Evolutionary conservation across 495 filamentous ascomycete species (phyloP).

Genomic region (Clavariopsis aquatica): DNA sequence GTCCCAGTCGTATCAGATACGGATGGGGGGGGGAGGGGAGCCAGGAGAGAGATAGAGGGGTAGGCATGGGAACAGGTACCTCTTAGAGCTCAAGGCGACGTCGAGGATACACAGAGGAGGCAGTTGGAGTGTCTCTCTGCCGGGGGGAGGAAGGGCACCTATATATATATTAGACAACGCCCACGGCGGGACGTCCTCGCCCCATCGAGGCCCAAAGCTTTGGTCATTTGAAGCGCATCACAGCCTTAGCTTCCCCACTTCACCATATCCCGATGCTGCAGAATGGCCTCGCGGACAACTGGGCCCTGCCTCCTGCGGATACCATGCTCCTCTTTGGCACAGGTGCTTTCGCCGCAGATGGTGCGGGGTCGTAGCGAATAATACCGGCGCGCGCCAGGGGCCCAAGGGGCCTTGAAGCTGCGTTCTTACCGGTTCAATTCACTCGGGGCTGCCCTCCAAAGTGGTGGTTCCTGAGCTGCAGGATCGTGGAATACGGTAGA

Average conservation of each 20-base stretch:
- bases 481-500: background rate
- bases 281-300: slow-evolving; percentile 6
- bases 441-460: slow-evolving; percentile 1
- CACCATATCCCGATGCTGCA: slow-evolving; percentile 1
- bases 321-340: slow-evolving; percentile 25
- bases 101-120: background rate
- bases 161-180: slow-evolving; percentile 11
- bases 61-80: slow-evolving; percentile 6
- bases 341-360: slow-evolving; percentile 3
- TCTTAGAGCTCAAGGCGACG: slow-evolving; percentile 24
- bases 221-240: slow-evolving; percentile 28
- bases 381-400: background rate
- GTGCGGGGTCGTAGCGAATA: slow-evolving; percentile 38
- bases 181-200: background rate
- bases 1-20: background rate
- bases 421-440: slow-evolving; percentile 26
- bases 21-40: too few species aligned
- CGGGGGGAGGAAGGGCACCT: background rate
- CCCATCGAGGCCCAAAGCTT: slow-evolving; percentile 15
- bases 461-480: slow-evolving; percentile 15
- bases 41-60: background rate
- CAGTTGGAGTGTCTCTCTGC: background rate
- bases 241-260: slow-evolving; percentile 35
- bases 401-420: slow-evolving; percentile 1
- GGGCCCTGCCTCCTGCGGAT: slow-evolving; percentile 9